Percentiles rank a stretch among this genome's conserved stretches.
phyloP scores from a whole-genome alignment of 805 yeast genomes.

The Ogataea dorogensis region DNA sequence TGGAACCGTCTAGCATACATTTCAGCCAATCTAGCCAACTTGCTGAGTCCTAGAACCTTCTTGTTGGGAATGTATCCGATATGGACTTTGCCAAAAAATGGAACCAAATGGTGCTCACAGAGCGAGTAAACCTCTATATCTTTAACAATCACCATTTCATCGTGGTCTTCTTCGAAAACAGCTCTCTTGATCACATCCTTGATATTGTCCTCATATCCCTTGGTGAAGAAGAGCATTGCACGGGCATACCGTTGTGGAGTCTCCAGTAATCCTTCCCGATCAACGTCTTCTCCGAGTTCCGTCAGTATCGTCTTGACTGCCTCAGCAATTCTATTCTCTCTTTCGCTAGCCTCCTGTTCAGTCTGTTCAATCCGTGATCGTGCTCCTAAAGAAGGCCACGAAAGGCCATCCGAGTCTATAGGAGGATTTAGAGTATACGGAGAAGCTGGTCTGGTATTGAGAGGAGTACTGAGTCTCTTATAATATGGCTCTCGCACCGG shows the following conservation, averaged over 20 bases:
- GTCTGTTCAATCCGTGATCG: conserved; percentile 69
- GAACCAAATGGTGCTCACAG: conserved; percentile 98
- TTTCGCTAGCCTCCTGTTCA: conserved; percentile 57
- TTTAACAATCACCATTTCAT: conserved; percentile 97
- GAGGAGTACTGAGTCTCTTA: conserved; percentile 49
- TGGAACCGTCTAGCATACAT: conserved; percentile 95
- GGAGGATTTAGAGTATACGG: conserved; percentile 85
- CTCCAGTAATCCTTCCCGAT: conserved; percentile 84
- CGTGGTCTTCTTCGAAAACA: conserved; percentile 96
- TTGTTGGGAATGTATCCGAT: conserved; percentile 97
- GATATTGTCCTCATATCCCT: conserved; percentile 94
- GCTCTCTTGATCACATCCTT: conserved; percentile 91
- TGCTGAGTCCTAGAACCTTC: conserved; percentile 87
- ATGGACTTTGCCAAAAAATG: conserved; percentile 95
- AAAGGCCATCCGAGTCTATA: conserved; percentile 83
- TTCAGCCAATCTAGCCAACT: conserved; percentile 93
- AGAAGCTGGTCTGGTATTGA: conserved; percentile 74
- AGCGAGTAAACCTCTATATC: conserved; percentile 90
- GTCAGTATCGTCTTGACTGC: conserved; percentile 77
- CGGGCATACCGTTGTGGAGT: conserved; percentile 96
- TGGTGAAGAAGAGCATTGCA: conserved; percentile 93
- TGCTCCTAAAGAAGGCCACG: conserved; percentile 93
- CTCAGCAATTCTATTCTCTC: conserved; percentile 75
- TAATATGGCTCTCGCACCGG: conserved; percentile 37
- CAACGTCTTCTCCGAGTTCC: conserved; percentile 89